Percentiles rank a stretch among this genome's conserved stretches.
Evolutionary conservation across 225 moss, liverwort and hornwort species (phyloP).

Genomic region (Pseudoscleropodium purum): DNA sequence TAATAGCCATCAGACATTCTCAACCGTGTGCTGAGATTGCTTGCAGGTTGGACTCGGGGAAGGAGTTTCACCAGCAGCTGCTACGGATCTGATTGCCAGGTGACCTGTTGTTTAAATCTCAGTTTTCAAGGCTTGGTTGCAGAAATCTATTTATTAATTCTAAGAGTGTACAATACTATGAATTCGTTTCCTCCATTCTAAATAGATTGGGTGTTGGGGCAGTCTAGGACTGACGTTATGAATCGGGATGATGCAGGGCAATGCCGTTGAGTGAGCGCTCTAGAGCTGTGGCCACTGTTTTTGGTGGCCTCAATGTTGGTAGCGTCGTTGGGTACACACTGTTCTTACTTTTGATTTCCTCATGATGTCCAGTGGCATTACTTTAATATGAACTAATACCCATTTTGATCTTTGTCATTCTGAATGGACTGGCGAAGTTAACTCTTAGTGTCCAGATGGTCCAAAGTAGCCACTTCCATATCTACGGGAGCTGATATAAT

Average conservation of each 20-base stretch:
- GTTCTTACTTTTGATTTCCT: background rate
- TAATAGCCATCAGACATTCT: background rate
- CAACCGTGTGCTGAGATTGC: background rate
- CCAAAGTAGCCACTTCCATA: background rate
- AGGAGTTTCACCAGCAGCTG: constrained; percentile 92
- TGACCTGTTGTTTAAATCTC: background rate
- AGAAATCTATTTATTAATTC: background rate
- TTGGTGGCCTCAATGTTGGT: constrained; percentile 89
- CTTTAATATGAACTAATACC: background rate
- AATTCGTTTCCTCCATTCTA: background rate
- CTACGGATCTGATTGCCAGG: constrained; percentile 96
- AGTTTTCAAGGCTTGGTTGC: background rate
- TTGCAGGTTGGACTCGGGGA: constrained; percentile 97
- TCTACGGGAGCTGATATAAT: background rate
- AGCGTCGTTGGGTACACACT: constrained; percentile 72
- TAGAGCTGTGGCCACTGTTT: constrained; percentile 90
- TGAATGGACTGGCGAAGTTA: background rate
- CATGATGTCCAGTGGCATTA: background rate
- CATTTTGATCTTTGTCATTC: background rate
- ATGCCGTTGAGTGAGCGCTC: constrained; percentile 87
- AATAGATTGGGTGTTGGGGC: background rate
- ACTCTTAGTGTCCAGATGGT: background rate
- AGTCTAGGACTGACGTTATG: background rate
- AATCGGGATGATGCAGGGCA: constrained; percentile 45
- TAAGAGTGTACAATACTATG: background rate